Base-by-base conservation (phyloP, 805 yeast genomes). In the Myxozyma kluyveri region DNA sequence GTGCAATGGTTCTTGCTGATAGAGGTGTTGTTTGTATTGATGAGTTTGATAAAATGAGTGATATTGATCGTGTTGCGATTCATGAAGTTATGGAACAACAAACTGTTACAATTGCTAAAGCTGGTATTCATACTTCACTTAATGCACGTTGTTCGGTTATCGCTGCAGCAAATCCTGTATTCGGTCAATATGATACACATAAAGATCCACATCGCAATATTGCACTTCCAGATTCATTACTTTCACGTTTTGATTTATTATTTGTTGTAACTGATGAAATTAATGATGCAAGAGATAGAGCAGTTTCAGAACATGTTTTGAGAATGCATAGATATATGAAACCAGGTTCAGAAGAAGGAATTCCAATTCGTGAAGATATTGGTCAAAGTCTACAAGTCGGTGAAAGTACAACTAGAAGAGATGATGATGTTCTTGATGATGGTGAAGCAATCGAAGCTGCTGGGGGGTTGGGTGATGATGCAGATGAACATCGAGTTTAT, bases 61-160 rank as follows among this genome's bases (percentile, higher is more conserved):
- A 93, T 69, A 81, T 83, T 24, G 99, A 93, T 73, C 80, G 99
- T 67, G 98, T 93, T 47, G 98, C 98, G 1, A 93, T 93, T 65
- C 99, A 93, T 71, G 99, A 93, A 78, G 99, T 93, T 45, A 93
- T 93, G 99, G 99, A 93, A 74, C 99, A 93, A 72, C 99, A 93
- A 70, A 93, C 99, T 0, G 96, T 91, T 26, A 90, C 98, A 1
- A 90, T 91, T 65, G 96, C 98, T 47, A 91, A 91, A 69, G 99
- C 98, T 3, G 99, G 99, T 59, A 91, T 91, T 64, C 97, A 91
- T 69, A 90, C 98, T 1, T 86, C 98, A 4, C 77, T 91, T 61
- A 91, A 91, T 67, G 98, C 99, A 12, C 81, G 99, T 64, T 91
- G 98, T 73, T 86, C 96, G 26, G 98, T 91, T 17, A 80, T 91